These are phyloP conservation scores for Saturnispora sanitii DNA, from an alignment of 805 yeast species.

Conservation along the genomic window DNA sequence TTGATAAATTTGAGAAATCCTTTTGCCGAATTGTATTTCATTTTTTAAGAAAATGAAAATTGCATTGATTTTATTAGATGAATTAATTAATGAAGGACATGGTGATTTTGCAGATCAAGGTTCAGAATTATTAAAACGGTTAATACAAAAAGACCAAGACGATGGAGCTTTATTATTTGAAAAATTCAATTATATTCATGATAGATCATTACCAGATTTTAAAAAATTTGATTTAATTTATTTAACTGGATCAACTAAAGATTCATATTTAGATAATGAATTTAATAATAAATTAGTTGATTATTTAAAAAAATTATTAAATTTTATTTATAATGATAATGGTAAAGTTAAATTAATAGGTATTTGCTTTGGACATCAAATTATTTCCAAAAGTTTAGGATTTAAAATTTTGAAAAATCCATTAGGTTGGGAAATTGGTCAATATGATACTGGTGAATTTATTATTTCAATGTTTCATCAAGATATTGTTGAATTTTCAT, in stretches of 20 bases:
- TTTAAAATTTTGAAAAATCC: constrained; percentile 46
- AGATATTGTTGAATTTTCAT: constrained; percentile 41
- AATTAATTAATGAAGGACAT: constrained; percentile 12
- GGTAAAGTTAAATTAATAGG: constrained; percentile 46
- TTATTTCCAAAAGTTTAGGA: constrained; percentile 58
- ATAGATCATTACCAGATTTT: constrained; percentile 17
- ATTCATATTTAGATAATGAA: constrained; percentile 39
- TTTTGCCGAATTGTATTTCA: no score
- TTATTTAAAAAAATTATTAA: constrained; percentile 21
- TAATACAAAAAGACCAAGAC: not conserved
- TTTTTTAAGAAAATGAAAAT: constrained; percentile 1
- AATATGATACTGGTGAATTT: constrained; percentile 29
- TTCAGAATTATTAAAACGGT: constrained; percentile 15
- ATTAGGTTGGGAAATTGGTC: constrained; percentile 68
- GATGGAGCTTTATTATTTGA: constrained; percentile 15
- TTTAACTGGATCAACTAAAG: constrained; percentile 44
- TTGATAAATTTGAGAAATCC: no score
- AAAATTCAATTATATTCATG: constrained; percentile 31
- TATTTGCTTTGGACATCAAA: constrained; percentile 84
- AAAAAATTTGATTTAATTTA: constrained; percentile 32
- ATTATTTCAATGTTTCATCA: constrained; percentile 46
- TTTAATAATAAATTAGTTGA: constrained; percentile 27
- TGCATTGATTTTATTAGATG: constrained; percentile 12
- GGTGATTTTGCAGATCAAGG: constrained; percentile 50
- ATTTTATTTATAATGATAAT: constrained; percentile 10